Base-by-base conservation (phyloP, 768 basidiomycete genomes). In the Macrolepiota fuliginosa region DNA sequence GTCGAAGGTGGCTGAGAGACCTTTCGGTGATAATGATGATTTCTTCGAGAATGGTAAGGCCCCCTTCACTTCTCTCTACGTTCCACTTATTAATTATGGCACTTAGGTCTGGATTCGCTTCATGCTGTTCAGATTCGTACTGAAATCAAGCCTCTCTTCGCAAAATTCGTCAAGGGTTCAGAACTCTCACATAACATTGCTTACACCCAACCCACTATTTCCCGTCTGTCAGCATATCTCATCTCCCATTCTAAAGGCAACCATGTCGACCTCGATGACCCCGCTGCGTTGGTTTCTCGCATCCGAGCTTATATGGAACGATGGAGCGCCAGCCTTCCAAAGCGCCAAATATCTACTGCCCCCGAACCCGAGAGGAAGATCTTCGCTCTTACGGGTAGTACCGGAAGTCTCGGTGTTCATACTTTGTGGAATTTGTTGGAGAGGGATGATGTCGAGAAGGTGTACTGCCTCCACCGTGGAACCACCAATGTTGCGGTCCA, bases 301-400 rank as follows among this genome's bases (percentile, higher is more conserved):
- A 36, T 63, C 36, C 22, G 55, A 36, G 27, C 51, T n/a, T 63
- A 45, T 22, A 25, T 60, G 12, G 32, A 60, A 45, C 50, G 53
- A 5, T 63, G 58, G 47, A 63, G 45, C n/a, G 27, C 36, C 4
- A 55, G 39, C 9, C 47, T 52, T 15, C 57, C 47, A 1, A 47
- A 37, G 3, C 57, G 57, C 15, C 5, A 4, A 27, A 36, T 22
- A 11, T 58, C 49, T 6, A 37, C 35, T 17, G 35, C 36, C 4
- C 5, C 57, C 3, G 57, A 37, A 17, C 47, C 57, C 12, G 35
- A 58, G 47, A 51, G 47, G 64, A 59, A 76, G 65, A 61, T 65
- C 6, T 64, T 74, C 42, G 65, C 72, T 2, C 65, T 77, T 39
- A 76, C 75, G 1, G 75, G 76, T 27, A 72, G 71, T 0, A 76